Base-by-base conservation (phyloP, 2,329 filamentous ascomycete species). In the Monosporascus sp. region DNA sequence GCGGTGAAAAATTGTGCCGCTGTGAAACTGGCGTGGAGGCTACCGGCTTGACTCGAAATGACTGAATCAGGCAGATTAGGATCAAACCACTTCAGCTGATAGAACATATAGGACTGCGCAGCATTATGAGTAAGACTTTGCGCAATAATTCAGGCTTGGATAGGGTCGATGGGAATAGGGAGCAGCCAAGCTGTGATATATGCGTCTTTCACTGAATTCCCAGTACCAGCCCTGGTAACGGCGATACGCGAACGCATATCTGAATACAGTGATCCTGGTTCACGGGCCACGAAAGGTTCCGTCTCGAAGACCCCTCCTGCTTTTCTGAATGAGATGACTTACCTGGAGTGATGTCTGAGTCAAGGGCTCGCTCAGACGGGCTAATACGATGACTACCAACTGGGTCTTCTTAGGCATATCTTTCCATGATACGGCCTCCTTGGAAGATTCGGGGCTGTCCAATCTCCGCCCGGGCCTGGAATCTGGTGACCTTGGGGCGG, bases 1-100 rank as follows among this genome's bases (percentile, higher is more conserved):
- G 89, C 89, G 1, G 90, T 95, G 22, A 89, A 66, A 64, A 93
- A 93, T 67, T 96, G 91, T 0, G 88, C 86, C 0, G 85, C 87
- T 0, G 88, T 92, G 66, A 96, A 96, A 40, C 85, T 85, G 14
- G 87, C 89, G 48, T 89, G 84, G 24, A 96, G 75, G 2, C 95
- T 73, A 40, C 91, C 91, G 1, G 88, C 88, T 67, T 94, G 90
- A 20, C 80, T 78, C 0, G 91, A 83, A 59, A 96, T 91, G 2
- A 80, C 84, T 24, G 88, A 78, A 60, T 79, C 74, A 0, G 81
- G 70, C 16, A 82, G 72, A 9, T 63, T 70, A 0, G 76, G 72
- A 54, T 81, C 74, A 62, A 96, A 93, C 54, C 86, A 93, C 61
- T 84, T 85, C n/a, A 96, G 80, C 68, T 94, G 89, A 70, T 93